phyloP scores from a whole-genome alignment of 129 eudicot species.

The Oenanthe sinensis region DNA sequence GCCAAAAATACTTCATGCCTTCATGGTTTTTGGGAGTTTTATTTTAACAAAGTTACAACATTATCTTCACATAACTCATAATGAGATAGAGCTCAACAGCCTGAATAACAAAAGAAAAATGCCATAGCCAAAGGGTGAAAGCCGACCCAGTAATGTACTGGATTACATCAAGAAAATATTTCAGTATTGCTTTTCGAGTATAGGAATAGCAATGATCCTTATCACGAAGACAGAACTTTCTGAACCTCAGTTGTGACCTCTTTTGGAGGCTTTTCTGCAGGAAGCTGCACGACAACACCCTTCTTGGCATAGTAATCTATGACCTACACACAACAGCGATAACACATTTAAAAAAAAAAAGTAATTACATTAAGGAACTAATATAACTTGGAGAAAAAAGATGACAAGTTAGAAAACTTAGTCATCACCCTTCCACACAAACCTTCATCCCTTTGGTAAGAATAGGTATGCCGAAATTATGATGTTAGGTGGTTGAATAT shows the following conservation, averaged over 20 bases:
- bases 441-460: background rate
- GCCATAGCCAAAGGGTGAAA: background rate
- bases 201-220: background rate
- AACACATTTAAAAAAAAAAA: background rate
- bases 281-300: conserved; percentile 34
- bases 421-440: background rate
- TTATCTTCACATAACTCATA: background rate
- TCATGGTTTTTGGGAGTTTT: background rate
- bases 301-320: conserved; percentile 42
- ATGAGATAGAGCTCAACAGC: background rate
- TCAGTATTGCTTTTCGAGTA: conserved; percentile 4
- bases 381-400: no score
- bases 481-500: background rate
- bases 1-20: background rate
- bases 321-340: conserved; percentile 20
- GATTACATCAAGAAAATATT: conserved; percentile 7
- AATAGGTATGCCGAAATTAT: background rate
- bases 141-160: conserved; percentile 17
- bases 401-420: background rate
- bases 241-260: conserved; percentile 34
- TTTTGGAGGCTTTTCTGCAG: conserved; percentile 39
- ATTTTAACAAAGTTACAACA: background rate
- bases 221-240: conserved; percentile 25
- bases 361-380: no score
- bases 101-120: background rate